Evolutionary conservation across 225 moss, liverwort and hornwort genomes (phyloP), one percentile per base, ranked within the genome.

Genomic region (Straminergon stramineum): DNA sequence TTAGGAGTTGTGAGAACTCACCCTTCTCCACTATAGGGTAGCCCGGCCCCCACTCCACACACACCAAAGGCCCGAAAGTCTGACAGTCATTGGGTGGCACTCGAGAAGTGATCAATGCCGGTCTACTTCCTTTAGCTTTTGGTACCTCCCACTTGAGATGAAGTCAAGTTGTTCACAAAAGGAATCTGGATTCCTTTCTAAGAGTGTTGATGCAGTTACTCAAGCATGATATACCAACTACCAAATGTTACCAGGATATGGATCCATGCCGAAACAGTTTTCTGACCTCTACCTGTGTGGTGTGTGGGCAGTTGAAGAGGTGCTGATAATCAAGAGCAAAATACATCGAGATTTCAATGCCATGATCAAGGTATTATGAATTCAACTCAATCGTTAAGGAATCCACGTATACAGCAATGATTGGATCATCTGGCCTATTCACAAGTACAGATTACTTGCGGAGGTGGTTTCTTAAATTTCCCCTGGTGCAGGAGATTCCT

Each of bases 321-420:
- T 95, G 85, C 51, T 95, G 66, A 88, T 95, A 55, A 93, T 95
- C 85, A 95, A 95, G 84, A 95, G 94, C 62, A 94, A 94, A 88
- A 94, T 95, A 69, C 95, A 95, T 41, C 84, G 84, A 53, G 93
- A 95, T 90, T 93, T 94, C 91, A 94, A 92, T 86, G 90, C 91
- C 60, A 93, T 94, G 93, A 94, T 95, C 90, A 94, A 92, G 93
- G 93, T 91, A 86, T 62, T 43, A 39, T 15, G 22, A 55, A 22
- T 76, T 67, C 48, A 43, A 39, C 9, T 28, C 17, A 27, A 39
- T 27, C 17, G n/a, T 11, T 37, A 6, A 17, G 41, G 15, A 48
- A 24, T 79, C 16, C 32, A 17, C 19, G 53, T 65, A 31, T 75
- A 66, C 28, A 48, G 80, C 27, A 81, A 57, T 27, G 43, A 56